Conservation (phyloP, 164 flowering plant genomes). For the Chimonanthus praecox region DNA sequence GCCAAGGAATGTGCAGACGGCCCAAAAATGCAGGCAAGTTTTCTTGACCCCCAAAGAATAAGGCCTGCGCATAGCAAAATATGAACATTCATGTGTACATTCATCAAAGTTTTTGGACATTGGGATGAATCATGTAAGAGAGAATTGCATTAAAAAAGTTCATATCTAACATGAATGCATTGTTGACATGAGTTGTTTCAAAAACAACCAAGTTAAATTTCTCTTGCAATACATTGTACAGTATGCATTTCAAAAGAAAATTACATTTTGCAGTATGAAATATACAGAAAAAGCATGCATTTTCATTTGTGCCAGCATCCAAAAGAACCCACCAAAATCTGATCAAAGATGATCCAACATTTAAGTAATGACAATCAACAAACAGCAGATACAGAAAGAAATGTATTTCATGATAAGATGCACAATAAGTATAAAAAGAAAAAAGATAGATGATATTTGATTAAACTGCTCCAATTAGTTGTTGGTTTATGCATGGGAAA, state of each 20-base stretch:
- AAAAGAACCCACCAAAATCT: not conserved
- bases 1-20: conserved; percentile 62
- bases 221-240: not conserved
- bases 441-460: not conserved
- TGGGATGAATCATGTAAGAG: not conserved
- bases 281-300: not conserved
- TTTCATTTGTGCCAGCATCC: not conserved
- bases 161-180: not conserved
- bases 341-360: not conserved
- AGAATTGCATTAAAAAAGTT: not conserved
- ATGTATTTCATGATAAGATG: not conserved
- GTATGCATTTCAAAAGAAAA: too few relatives aligned
- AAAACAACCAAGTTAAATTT: not conserved
- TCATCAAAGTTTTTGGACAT: not conserved
- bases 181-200: not conserved
- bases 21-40: conserved; percentile 69
- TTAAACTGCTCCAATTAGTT: not conserved
- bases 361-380: not conserved
- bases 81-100: not conserved
- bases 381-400: not conserved
- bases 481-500: not conserved
- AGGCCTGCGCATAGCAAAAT: conserved; percentile 37
- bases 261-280: not conserved
- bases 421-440: too few relatives aligned
- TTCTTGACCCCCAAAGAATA: conserved; percentile 73